Percentiles rank a stretch among this genome's conserved stretches.
phyloP scores from a whole-genome alignment of 176 grass and related monocot genomes.

The Rhynchospora pubera region DNA sequence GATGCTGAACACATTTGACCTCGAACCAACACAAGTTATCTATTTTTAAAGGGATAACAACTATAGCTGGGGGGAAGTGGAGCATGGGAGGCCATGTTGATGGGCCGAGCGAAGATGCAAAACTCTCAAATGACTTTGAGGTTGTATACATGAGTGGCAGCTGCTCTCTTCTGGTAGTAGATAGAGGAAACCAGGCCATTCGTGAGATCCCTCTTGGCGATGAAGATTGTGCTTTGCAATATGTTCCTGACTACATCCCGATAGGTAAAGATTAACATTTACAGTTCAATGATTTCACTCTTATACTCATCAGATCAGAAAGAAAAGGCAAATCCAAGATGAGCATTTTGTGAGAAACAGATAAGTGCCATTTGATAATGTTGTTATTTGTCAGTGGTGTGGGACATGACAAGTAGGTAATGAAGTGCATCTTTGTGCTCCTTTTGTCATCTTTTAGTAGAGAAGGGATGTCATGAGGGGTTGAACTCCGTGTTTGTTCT shows the following conservation, averaged over 20 bases:
- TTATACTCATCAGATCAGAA: neutral
- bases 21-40: conserved; percentile 5
- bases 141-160: conserved; percentile 82
- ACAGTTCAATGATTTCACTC: neutral
- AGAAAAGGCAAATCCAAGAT: neutral
- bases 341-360: neutral
- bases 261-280: conserved; percentile 40
- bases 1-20: neutral
- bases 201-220: conserved; percentile 79
- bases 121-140: conserved; percentile 97
- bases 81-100: conserved; percentile 78
- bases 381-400: neutral
- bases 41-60: conserved; percentile 68
- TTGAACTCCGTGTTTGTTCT: neutral
- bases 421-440: neutral
- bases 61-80: conserved; percentile 92
- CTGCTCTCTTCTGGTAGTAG: conserved; percentile 93
- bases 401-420: neutral
- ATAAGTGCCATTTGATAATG: neutral
- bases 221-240: conserved; percentile 85
- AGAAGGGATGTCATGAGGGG: neutral
- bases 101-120: conserved; percentile 75
- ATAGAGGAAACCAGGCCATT: conserved; percentile 87
- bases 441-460: neutral
- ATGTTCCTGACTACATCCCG: conserved; percentile 63